Evolutionary conservation across 225 moss, liverwort and hornwort species (phyloP), one percentile per base, ranked within the genome.

Genomic region (Ulota crispa): DNA sequence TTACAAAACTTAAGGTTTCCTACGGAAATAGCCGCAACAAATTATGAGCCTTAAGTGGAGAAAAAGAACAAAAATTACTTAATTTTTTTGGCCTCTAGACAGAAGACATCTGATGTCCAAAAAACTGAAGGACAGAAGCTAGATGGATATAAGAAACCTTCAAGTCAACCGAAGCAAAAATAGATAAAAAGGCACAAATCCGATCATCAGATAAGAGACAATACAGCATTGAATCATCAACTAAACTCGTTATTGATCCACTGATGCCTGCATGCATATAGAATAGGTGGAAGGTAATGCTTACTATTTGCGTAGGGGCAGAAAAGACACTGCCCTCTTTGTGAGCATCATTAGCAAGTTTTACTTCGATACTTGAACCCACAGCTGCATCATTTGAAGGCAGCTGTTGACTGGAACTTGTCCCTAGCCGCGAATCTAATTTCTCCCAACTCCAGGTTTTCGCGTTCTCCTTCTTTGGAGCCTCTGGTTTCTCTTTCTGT

Each of bases 401-500:
- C 43, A 70, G 36, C 27, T 32, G 82, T 53, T 80, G 81, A 74
- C 77, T 83, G 56, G 83, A 81, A 78, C 56, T 80, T 57, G 82
- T 76, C 74, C 74, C 78, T 57, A 82, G 76, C 45, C 85, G 76
- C 39, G 76, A 82, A 82, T 88, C 89, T 70, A 81, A 74, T 82
- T 86, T 89, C 63, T 87, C 86, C 75, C 82, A 84, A 64, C 66
- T 86, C 87, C 86, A 87, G 53, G 82, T 57, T 83, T 88, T 87
- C 10, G 75, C 53, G 50, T 75, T 72, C 36, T 89, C 87, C 55
- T 89, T 86, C 80, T 83, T 89, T 26, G 59, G 57, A 65, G 70
- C 72, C 74, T 90, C 88, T 21, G 87, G 85, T 68, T 85, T 92
- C 64, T 92, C 89, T 84, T 78, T 87, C 80, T 89, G 92, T 80